Evolutionary conservation across 73 alveolate genomes (phyloP).

Genomic region (Tetrahymena malaccensis): DNA sequence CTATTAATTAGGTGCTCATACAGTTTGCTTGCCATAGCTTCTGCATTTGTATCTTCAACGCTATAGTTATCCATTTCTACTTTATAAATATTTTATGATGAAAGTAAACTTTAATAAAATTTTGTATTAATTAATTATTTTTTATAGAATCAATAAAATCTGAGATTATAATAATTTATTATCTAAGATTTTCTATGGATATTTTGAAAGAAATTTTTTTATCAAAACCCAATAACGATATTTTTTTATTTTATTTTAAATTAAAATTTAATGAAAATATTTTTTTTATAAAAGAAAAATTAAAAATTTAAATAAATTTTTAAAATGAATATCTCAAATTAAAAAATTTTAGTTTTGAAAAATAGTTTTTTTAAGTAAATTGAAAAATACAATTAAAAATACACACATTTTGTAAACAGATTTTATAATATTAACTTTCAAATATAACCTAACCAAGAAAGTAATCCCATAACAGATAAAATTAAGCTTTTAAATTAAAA

Average conservation of each 20-base stretch:
- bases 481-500: neutral
- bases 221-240: no score
- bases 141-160: neutral
- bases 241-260: no score
- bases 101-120: neutral
- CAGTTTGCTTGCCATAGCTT: slow-evolving; percentile 31
- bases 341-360: no score
- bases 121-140: neutral
- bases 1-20: neutral
- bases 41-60: slow-evolving; percentile 44
- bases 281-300: no score
- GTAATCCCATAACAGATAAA: neutral
- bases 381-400: neutral
- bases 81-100: neutral
- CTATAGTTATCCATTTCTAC: neutral
- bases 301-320: no score
- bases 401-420: neutral
- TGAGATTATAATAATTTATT: neutral
- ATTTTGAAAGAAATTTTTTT: no score
- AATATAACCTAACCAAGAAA: neutral
- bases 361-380: no score
- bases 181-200: neutral
- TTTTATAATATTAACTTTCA: neutral
- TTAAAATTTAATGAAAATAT: no score
- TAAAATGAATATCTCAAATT: no score